Percentiles rank a stretch among this genome's conserved stretches.
Evolutionary conservation across 371 early-diverging fungal genomes (phyloP).

Genomic region (Mucor piriformis): DNA sequence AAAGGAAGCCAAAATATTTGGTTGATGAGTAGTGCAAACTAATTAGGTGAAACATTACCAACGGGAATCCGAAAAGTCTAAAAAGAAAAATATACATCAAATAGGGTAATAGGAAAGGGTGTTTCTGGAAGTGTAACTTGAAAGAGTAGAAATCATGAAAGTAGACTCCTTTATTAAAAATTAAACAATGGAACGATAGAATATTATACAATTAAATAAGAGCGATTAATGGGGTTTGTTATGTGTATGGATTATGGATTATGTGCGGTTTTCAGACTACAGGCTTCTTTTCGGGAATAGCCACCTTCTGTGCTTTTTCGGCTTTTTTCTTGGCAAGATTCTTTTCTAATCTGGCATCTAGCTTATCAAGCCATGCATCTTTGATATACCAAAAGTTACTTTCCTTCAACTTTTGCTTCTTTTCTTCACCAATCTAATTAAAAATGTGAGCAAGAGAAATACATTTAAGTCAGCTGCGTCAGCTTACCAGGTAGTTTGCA

Average conservation of each 20-base stretch:
- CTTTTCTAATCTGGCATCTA: constrained; percentile 19
- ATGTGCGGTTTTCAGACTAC: not conserved
- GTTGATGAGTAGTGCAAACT: too few relatives aligned
- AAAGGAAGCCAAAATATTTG: not conserved
- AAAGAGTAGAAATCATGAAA: not conserved
- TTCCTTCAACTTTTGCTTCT: constrained; percentile 39
- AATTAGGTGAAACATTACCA: not conserved
- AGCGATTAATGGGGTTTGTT: not conserved
- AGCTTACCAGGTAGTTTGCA: constrained; percentile 44
- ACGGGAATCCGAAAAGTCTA: not conserved
- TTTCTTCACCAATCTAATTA: constrained; percentile 51
- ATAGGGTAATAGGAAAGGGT: not conserved
- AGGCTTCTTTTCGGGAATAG: not conserved
- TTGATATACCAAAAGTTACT: constrained; percentile 42
- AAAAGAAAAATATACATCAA: too few relatives aligned
- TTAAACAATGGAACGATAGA: not conserved
- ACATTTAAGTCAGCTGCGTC: not conserved
- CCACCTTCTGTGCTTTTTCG: not conserved
- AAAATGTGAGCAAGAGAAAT: not conserved
- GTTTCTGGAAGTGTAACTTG: not conserved
- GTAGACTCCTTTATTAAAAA: not conserved
- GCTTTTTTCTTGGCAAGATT: not conserved
- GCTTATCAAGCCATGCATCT: constrained; percentile 41
- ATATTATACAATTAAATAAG: not conserved
- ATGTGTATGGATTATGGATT: not conserved